Percentiles rank a stretch among this genome's conserved stretches.
These are phyloP conservation scores for Linum usitatissimum DNA, from an alignment of 345 rosid genomes.

Conservation along the genomic window DNA sequence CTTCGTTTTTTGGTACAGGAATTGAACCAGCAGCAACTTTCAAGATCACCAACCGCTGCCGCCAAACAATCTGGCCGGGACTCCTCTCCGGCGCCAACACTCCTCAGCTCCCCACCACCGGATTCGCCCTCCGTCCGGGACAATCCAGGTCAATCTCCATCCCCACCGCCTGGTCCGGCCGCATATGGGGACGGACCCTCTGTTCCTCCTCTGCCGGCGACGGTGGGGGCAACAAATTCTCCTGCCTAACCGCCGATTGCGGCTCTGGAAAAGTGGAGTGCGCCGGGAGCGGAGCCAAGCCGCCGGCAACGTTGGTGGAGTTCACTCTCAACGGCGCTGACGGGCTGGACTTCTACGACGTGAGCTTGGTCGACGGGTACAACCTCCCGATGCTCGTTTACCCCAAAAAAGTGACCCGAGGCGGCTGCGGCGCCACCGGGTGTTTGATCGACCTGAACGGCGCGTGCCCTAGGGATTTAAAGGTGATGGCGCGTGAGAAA, in stretches of 20 bases:
- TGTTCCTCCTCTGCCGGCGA: conserved; percentile 50
- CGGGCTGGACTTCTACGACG: conserved; percentile 78
- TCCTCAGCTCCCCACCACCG: conserved; percentile 61
- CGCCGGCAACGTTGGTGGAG: conserved; percentile 80
- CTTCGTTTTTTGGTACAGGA: conserved; percentile 16
- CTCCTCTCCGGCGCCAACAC: conserved; percentile 69
- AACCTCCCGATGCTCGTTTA: conserved; percentile 56
- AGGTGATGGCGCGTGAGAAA: conserved; percentile 25
- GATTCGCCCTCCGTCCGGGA: conserved; percentile 50
- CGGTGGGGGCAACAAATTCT: conserved; percentile 56
- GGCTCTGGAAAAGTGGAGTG: conserved; percentile 65
- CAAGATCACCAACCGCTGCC: conserved; percentile 66
- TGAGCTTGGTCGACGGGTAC: conserved; percentile 64
- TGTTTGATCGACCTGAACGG: conserved; percentile 76
- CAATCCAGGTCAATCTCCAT: conserved; percentile 44
- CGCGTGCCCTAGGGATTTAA: conserved; percentile 57
- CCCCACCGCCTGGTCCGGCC: conserved; percentile 75
- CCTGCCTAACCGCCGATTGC: conserved; percentile 63
- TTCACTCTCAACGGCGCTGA: conserved; percentile 70
- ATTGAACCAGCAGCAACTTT: conserved; percentile 44
- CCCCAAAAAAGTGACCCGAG: conserved; percentile 35
- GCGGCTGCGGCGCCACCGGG: conserved; percentile 75
- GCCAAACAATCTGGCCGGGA: conserved; percentile 73
- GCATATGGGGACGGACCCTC: conserved; percentile 69
- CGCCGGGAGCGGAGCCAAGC: conserved; percentile 63